Evolutionary conservation across 257 asterid genomes (phyloP), one percentile per base, ranked within the genome.

Genomic region (Gentiana macrophylla): DNA sequence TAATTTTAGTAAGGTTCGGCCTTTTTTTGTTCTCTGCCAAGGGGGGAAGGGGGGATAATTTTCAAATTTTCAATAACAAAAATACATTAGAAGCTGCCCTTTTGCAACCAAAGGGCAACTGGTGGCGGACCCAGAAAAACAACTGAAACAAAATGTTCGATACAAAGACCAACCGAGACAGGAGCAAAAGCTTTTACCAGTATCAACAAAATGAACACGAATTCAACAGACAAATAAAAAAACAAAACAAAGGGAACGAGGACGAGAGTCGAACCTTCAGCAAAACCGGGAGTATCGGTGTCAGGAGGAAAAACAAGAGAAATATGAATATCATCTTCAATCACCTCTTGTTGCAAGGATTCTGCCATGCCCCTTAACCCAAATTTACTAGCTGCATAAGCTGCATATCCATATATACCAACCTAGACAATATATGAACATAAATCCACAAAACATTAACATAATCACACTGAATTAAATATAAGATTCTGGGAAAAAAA

Each of bases 301-400:
- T 88, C 97, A 0, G 99, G 97, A 41, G 99, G 97, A 65, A 85
- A 92, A 65, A 92, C 79, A 55, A 92, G 85, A 38, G 97, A 85
- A 61, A 92, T 77, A 53, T 88, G 99, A 70, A 92, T 88, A 77
- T 92, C 71, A 54, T 88, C 82, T 13, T 83, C 70, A 70, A 92
- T 77, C 37, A 79, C 71, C 79, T 92, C 99, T 32, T 92, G 99
- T 64, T 83, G 99, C 70, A 92, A 65, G 33, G 99, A 82, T 77
- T 92, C 99, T 44, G 97, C 99, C 91, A 92, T 71, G 37, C 99
- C 97, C 74, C 76, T 81, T 61, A 92, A 95, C 56, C 89, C 99
- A 52, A 88, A 92, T 70, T 92, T 92, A 67, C 91, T 83, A 45
- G 99, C 97, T 2, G 99, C 82, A 77, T 92, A 92, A 45, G 97